These are phyloP conservation scores for Dactylellina cionopaga DNA, from an alignment of 2,329 filamentous ascomycete genomes.

Conservation along the genomic window DNA sequence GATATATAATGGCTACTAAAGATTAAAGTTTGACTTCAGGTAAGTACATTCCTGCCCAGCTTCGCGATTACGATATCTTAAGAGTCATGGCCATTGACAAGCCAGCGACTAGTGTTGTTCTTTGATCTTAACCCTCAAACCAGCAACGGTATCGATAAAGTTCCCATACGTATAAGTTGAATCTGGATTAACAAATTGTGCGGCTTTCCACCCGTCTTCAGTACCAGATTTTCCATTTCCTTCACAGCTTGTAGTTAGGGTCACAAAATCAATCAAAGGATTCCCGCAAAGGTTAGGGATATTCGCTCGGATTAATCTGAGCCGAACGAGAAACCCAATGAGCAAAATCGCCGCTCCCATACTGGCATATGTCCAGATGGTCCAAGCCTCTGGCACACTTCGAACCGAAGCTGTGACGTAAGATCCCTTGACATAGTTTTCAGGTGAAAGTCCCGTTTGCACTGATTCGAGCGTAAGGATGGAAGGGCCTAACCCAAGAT, in stretches of 20 bases:
- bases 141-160: not conserved
- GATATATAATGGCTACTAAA: too few species aligned
- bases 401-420: not conserved
- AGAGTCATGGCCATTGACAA: too few species aligned
- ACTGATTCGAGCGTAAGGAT: not conserved
- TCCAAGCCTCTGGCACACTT: not conserved
- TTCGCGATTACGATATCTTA: too few species aligned
- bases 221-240: not conserved
- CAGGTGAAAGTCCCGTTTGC: not conserved
- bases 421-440: not conserved
- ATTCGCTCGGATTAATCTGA: not conserved
- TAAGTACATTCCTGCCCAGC: too few species aligned
- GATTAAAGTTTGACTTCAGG: too few species aligned
- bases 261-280: not conserved
- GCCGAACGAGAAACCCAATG: not conserved
- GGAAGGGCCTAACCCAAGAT: not conserved
- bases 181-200: not conserved
- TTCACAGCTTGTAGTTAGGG: not conserved
- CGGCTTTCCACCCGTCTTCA: not conserved
- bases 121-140: not conserved
- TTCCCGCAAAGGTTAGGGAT: not conserved
- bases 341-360: not conserved
- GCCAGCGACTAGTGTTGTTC: too few species aligned
- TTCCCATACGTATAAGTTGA: not conserved
- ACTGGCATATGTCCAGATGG: not conserved